phyloP scores from a whole-genome alignment of 345 rosid genomes.

The Hevea brasiliensis region DNA sequence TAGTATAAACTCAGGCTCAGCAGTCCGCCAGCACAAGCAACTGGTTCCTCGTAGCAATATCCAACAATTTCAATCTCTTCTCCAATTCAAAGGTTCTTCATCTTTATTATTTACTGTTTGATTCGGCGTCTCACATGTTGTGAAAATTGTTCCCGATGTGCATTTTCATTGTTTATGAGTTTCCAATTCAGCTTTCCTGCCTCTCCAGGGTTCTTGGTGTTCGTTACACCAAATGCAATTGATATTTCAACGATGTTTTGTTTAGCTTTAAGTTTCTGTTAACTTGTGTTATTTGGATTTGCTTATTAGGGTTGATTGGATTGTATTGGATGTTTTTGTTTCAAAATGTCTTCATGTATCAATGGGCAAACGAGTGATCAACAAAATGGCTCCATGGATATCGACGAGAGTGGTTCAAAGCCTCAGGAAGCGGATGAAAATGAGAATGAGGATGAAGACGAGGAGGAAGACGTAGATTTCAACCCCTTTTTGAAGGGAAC shows the following conservation, averaged over 20 bases:
- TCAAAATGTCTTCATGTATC: conserved; percentile 27
- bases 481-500: conserved; percentile 73
- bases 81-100: too few species aligned
- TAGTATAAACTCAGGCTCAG: too few species aligned
- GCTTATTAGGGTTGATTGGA: background rate
- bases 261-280: background rate
- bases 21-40: too few species aligned
- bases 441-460: conserved; percentile 46
- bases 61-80: too few species aligned
- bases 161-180: too few species aligned
- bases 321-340: background rate
- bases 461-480: conserved; percentile 81
- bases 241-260: background rate
- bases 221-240: background rate
- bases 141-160: too few species aligned
- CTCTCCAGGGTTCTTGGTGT: background rate
- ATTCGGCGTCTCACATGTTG: too few species aligned
- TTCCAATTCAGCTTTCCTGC: background rate
- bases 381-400: background rate
- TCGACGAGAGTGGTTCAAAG: conserved; percentile 17
- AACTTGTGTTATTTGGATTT: background rate
- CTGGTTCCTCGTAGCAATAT: too few species aligned
- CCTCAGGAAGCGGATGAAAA: conserved; percentile 43
- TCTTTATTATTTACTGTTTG: too few species aligned
- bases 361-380: conserved; percentile 28